These are phyloP conservation scores for Aspergillus affinis DNA, from an alignment of 495 filamentous ascomycete species.

Conservation along the genomic window DNA sequence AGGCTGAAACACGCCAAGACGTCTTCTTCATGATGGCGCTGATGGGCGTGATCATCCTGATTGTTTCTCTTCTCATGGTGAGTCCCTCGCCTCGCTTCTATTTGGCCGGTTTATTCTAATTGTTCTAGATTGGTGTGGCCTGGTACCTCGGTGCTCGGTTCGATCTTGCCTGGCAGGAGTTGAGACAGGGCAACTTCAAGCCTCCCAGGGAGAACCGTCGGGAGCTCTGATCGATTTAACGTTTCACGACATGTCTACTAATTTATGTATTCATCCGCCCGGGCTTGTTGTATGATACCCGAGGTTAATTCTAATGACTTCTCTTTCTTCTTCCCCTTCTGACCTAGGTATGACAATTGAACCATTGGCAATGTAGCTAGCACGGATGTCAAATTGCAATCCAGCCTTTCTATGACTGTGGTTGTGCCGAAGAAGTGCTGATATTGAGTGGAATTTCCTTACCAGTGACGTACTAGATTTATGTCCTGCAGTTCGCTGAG, in stretches of 20 bases:
- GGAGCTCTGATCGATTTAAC: constrained; percentile 16
- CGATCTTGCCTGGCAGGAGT: constrained; percentile 58
- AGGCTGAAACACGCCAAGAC: constrained; percentile 55
- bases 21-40: constrained; percentile 60
- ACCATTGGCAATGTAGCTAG: constrained; percentile 42
- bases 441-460: constrained; percentile 53
- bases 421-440: constrained; percentile 91
- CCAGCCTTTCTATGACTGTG: constrained; percentile 75
- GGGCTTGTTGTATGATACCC: constrained; percentile 30
- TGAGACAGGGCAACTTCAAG: constrained; percentile 49
- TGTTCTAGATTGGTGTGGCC: constrained; percentile 61
- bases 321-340: constrained; percentile 12
- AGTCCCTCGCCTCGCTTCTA: too few relatives aligned
- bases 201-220: constrained; percentile 25
- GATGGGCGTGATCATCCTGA: constrained; percentile 56
- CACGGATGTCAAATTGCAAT: constrained; percentile 99
- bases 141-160: constrained; percentile 68
- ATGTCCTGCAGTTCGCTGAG: constrained; percentile 40
- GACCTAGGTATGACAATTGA: neutral
- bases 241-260: constrained; percentile 37
- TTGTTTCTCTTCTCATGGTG: constrained; percentile 72
- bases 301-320: constrained; percentile 31
- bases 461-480: constrained; percentile 53
- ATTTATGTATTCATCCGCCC: constrained; percentile 20
- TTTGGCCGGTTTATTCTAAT: too few relatives aligned